Evolutionary conservation across 1,284 basidiomycete species (phyloP), one percentile per base, ranked within the genome.

Genomic region (Tetrapyrgos nigripes): DNA sequence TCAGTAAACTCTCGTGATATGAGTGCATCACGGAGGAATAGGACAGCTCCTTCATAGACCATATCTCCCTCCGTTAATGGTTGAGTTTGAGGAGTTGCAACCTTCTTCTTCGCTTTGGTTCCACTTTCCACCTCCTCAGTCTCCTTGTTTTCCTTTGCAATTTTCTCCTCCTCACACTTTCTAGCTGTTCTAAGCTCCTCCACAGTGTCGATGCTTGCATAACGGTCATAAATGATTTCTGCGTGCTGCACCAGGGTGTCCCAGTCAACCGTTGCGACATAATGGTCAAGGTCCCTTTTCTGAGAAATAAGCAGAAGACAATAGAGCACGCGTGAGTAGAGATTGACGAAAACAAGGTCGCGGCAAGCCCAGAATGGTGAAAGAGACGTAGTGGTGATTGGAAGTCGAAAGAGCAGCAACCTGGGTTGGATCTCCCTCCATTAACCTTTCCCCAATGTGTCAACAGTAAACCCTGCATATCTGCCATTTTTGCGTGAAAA

Each of bases 401-500:
- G 76, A 21, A 71, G 69, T 2, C 71, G 69, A 53, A 53, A 37
- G 43, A 24, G 5, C 76, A 68, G 1, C 62, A 75, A 2, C 66
- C 70, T 8, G 76, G 76, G 56, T 74, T 70, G 6, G 64, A 66
- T 3, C 63, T 52, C 19, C 70, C 71, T 19, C 66, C 52, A 21
- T 69, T 56, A 1, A 70, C 59, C 40, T 66, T 68, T 4, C 76
- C 72, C 60, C 62, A 75, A 53, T 77, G 75, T 0, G 66, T 70
- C 8, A 68, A 54, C 3, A 79, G 51, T 4, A 72, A 31, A 0
- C 73, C 73, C 47, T 70, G 66, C 2, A 68, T 63, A 8, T 70
- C 69, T 1, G 76, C 69, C 48, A 79, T 76, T 57, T 77, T 73
- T 19, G 65, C 66, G 57, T 79, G 78, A 60, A 80, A 80, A 1